These are phyloP conservation scores for Podaxis mareebaensis DNA, from an alignment of 768 basidiomycete genomes.

Conservation along the genomic window DNA sequence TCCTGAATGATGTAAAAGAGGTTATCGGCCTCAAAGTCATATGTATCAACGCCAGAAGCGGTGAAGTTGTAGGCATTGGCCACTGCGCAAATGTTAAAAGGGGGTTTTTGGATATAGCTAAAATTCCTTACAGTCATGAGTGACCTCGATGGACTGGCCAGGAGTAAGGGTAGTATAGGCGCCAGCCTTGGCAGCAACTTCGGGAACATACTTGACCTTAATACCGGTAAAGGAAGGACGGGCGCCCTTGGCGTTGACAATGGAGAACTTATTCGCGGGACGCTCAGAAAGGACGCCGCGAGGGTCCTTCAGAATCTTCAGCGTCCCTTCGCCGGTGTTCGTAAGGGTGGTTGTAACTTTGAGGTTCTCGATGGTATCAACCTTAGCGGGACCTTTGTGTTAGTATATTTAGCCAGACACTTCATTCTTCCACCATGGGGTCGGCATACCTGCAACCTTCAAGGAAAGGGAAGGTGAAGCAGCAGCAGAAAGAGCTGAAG, in stretches of 20 bases:
- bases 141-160: slow-evolving; percentile 33
- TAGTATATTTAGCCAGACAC: neutral
- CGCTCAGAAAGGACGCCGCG: slow-evolving; percentile 37
- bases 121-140: slow-evolving; percentile 39
- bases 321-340: slow-evolving; percentile 46
- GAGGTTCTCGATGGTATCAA: slow-evolving; percentile 36
- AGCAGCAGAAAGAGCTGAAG: neutral
- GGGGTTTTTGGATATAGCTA: neutral
- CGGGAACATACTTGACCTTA: slow-evolving; percentile 44
- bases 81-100: slow-evolving; percentile 29
- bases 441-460: neutral
- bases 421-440: too few species aligned
- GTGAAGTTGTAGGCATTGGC: slow-evolving; percentile 50
- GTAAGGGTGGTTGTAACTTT: slow-evolving; percentile 40
- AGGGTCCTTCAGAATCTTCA: slow-evolving; percentile 48
- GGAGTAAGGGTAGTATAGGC: slow-evolving; percentile 39
- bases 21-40: slow-evolving; percentile 40
- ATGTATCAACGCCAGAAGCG: slow-evolving; percentile 36
- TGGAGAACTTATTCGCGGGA: slow-evolving; percentile 42
- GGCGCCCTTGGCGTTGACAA: slow-evolving; percentile 32
- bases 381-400: slow-evolving; percentile 32
- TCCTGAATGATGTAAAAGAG: slow-evolving; percentile 42
- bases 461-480: neutral
- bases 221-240: slow-evolving; percentile 42
- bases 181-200: slow-evolving; percentile 29